Evolutionary conservation across 495 filamentous ascomycete species (phyloP).

Genomic region (Talaromyces wortmannii): DNA sequence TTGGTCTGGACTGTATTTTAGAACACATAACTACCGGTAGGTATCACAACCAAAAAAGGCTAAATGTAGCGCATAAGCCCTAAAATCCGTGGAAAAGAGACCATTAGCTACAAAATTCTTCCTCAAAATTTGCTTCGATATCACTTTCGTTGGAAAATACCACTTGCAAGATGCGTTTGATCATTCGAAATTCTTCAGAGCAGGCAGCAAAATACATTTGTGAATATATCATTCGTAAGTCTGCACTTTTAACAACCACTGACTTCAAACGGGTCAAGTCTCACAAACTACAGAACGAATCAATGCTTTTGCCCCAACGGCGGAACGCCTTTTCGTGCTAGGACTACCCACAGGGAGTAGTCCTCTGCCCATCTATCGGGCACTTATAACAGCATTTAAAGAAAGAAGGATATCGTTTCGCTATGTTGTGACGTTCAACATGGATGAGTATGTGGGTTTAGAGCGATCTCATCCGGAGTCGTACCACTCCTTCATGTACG

Average conservation of each 20-base stretch:
- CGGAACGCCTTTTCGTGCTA: constrained; percentile 68
- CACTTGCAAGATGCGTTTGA: constrained; percentile 30
- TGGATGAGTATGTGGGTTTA: constrained; percentile 86
- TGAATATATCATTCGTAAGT: constrained; percentile 72
- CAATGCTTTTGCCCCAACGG: constrained; percentile 62
- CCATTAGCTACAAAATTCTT: no score
- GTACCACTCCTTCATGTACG: constrained; percentile 89
- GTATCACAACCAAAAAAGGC: no score
- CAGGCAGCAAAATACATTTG: constrained; percentile 68
- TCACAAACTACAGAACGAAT: constrained; percentile 43
- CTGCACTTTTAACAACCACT: not conserved
- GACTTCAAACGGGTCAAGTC: not conserved
- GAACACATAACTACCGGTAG: no score
- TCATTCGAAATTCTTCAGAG: constrained; percentile 64
- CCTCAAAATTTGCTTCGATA: not conserved
- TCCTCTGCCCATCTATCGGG: constrained; percentile 70
- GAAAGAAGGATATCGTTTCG: constrained; percentile 74
- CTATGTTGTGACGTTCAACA: constrained; percentile 88
- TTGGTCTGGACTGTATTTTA: no score
- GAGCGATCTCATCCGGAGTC: constrained; percentile 74
- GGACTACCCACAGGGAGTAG: constrained; percentile 82
- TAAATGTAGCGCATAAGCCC: no score
- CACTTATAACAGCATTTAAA: constrained; percentile 67
- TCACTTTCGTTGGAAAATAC: not conserved
- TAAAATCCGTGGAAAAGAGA: no score